Percentiles rank a stretch among this genome's conserved stretches.
Conservation (phyloP, 2,329 filamentous ascomycete species). For the Graphilbum sp. region DNA sequence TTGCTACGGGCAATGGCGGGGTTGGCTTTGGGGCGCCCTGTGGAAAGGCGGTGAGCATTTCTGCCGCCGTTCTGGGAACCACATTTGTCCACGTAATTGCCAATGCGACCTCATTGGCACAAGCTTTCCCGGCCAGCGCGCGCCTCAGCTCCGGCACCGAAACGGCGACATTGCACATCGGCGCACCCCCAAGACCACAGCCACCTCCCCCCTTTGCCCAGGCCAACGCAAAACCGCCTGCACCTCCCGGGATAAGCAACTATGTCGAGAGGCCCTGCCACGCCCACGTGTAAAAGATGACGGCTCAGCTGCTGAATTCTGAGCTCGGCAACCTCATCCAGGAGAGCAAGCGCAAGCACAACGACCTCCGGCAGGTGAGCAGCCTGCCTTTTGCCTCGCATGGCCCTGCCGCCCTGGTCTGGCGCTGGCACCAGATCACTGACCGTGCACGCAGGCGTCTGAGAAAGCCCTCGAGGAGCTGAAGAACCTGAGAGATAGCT, state of each 20-base stretch:
- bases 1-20: background rate
- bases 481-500: constrained; percentile 55
- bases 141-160: too few relatives aligned
- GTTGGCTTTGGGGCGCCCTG: background rate
- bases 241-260: background rate
- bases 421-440: too few relatives aligned
- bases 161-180: too few relatives aligned
- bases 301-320: constrained; percentile 72
- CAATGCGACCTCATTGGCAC: constrained; percentile 33
- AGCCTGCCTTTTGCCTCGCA: background rate
- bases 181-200: too few relatives aligned
- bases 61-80: constrained; percentile 3
- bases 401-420: too few relatives aligned
- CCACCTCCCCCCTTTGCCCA: too few relatives aligned
- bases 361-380: constrained; percentile 63
- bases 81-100: constrained; percentile 61
- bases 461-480: constrained; percentile 89
- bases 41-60: constrained; percentile 7
- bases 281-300: constrained; percentile 43
- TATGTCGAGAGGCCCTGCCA: constrained; percentile 6
- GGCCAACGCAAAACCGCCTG: too few relatives aligned
- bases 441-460: too few relatives aligned
- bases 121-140: too few relatives aligned
- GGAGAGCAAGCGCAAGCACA: constrained; percentile 89
- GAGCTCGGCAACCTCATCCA: constrained; percentile 85